A percentile compares a stretch with the other conserved stretches of the same genome.
Conservation (phyloP, 345 rosid genomes). For the Garcia nutans region DNA sequence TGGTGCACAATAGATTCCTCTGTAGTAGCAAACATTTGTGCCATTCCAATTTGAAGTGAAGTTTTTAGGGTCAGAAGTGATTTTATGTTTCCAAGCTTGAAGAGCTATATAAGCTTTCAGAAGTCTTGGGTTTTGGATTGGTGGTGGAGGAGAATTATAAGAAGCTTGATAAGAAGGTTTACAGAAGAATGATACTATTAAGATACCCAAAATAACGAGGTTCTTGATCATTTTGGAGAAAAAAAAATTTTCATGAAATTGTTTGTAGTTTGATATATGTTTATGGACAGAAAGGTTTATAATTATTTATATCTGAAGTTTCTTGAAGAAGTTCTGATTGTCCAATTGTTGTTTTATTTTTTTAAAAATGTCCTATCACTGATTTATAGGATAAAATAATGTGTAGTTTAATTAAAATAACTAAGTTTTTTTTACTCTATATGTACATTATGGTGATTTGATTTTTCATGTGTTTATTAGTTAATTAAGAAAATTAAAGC, state of each 20-base stretch:
- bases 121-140: slow-evolving; percentile 60
- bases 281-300: not conserved
- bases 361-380: not conserved
- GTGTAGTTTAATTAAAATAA: not conserved
- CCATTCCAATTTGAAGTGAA: slow-evolving; percentile 75
- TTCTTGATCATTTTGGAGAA: slow-evolving; percentile 27
- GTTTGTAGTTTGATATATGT: not conserved
- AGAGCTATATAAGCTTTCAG: slow-evolving; percentile 63
- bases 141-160: slow-evolving; percentile 20
- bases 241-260: not conserved
- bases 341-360: slow-evolving; percentile 8
- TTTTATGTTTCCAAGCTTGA: slow-evolving; percentile 68
- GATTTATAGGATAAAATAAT: too few relatives aligned
- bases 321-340: slow-evolving; percentile 19
- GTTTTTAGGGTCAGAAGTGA: slow-evolving; percentile 64
- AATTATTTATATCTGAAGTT: slow-evolving; percentile 8
- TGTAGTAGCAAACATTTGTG: slow-evolving; percentile 81
- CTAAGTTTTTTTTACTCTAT: slow-evolving; percentile 21
- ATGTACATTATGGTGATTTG: not conserved
- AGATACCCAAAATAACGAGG: slow-evolving; percentile 25
- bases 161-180: slow-evolving; percentile 32
- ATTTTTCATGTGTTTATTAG: not conserved
- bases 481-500: not conserved
- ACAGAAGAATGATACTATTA: slow-evolving; percentile 16
- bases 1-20: slow-evolving; percentile 76